Evolutionary conservation across 2,329 filamentous ascomycete species (phyloP).

Genomic region (Teratosphaeria destructans): DNA sequence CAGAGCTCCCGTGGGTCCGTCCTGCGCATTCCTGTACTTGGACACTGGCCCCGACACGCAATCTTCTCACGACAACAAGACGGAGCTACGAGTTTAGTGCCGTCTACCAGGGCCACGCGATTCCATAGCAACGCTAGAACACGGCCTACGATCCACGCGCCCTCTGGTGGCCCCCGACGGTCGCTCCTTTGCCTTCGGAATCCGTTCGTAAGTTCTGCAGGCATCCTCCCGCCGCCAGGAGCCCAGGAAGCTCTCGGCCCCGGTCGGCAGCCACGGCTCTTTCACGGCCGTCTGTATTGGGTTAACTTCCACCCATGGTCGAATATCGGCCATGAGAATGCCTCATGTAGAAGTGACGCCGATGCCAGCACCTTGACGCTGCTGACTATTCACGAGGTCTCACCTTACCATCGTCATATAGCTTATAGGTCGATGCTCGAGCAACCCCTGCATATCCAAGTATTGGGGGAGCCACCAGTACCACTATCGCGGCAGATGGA

Average conservation of each 20-base stretch:
- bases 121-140: background rate
- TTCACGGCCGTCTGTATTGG: background rate
- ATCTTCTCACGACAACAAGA: background rate
- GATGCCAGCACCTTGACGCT: background rate
- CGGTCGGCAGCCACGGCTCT: background rate
- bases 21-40: background rate
- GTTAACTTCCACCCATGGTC: background rate
- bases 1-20: background rate
- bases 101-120: background rate
- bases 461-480: background rate
- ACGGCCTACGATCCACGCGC: background rate
- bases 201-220: background rate
- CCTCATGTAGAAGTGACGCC: background rate
- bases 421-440: background rate
- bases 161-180: background rate
- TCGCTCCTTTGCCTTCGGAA: background rate
- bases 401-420: background rate
- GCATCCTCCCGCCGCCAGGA: background rate
- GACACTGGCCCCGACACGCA: background rate
- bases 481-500: background rate
- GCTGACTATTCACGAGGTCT: background rate
- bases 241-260: background rate
- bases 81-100: background rate
- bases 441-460: background rate
- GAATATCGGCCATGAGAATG: background rate